Conservation (phyloP, 805 yeast species). For the Cyberlindnera suaveolens region DNA sequence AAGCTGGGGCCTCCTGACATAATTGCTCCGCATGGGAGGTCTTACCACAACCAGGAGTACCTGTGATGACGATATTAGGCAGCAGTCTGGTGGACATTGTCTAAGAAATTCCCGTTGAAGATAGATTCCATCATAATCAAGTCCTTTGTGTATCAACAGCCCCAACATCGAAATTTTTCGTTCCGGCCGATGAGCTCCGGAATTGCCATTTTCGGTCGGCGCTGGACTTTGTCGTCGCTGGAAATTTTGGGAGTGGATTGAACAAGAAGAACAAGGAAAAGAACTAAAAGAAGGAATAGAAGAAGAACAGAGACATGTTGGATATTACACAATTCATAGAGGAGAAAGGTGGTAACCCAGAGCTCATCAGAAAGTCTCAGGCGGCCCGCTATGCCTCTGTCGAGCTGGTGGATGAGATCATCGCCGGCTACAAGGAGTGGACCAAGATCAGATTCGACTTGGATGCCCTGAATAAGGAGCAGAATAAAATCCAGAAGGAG, state of each 20-base stretch:
- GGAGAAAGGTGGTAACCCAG: constrained; percentile 97
- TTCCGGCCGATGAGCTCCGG: no score
- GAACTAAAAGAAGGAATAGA: background rate
- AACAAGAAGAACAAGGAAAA: no score
- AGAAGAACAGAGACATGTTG: constrained; percentile 49
- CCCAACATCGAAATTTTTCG: no score
- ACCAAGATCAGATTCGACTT: constrained; percentile 82
- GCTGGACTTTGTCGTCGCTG: no score
- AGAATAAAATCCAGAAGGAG: constrained; percentile 86
- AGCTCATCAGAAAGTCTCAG: constrained; percentile 80
- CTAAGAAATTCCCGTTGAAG: background rate
- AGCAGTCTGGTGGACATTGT: constrained; percentile 20
- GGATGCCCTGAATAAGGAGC: constrained; percentile 83
- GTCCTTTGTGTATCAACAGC: no score
- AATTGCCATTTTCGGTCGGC: no score
- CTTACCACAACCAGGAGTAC: constrained; percentile 93
- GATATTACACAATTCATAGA: constrained; percentile 88
- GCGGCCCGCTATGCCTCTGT: constrained; percentile 91
- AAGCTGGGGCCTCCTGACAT: constrained; percentile 42
- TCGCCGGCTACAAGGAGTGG: constrained; percentile 89
- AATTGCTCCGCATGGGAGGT: constrained; percentile 67
- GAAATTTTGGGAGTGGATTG: no score
- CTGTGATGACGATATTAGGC: constrained; percentile 85
- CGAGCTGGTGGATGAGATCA: constrained; percentile 93
- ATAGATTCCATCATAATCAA: no score